Percentiles rank a stretch among this genome's conserved stretches.
Evolutionary conservation across 208 protist species (phyloP).

Genomic region (Trypanosoma mega): DNA sequence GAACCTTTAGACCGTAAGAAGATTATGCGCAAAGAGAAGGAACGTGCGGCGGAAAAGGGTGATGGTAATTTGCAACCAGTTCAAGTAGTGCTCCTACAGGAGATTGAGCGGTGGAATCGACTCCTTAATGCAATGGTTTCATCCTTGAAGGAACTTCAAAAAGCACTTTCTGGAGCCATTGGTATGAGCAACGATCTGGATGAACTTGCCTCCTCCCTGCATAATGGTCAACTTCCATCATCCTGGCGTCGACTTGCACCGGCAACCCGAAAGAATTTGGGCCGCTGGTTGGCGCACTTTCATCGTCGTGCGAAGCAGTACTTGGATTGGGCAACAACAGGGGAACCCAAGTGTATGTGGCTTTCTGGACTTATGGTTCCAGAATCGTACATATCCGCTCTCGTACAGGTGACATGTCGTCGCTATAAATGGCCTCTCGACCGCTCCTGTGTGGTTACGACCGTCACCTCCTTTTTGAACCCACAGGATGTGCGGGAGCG

Average conservation of each 20-base stretch:
- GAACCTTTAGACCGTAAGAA: slow-evolving; percentile 89
- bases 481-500: slow-evolving; percentile 71
- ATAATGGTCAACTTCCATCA: slow-evolving; percentile 94
- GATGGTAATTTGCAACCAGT: slow-evolving; percentile 85
- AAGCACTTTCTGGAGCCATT: slow-evolving; percentile 96
- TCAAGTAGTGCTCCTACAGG: slow-evolving; percentile 98
- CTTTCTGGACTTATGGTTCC: slow-evolving; percentile 98
- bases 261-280: slow-evolving; percentile 95
- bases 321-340: slow-evolving; percentile 91
- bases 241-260: slow-evolving; percentile 94
- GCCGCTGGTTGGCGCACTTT: slow-evolving; percentile 97
- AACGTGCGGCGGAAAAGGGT: slow-evolving; percentile 51
- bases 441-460: slow-evolving; percentile 95
- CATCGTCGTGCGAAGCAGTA: slow-evolving; percentile 94
- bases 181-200: slow-evolving; percentile 98
- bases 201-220: slow-evolving; percentile 89
- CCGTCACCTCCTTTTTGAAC: slow-evolving; percentile 84
- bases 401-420: slow-evolving; percentile 98
- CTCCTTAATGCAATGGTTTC: slow-evolving; percentile 90
- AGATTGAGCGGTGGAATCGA: slow-evolving; percentile 98
- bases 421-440: slow-evolving; percentile 98
- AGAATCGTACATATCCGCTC: slow-evolving; percentile 97
- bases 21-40: slow-evolving; percentile 75
- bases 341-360: slow-evolving; percentile 98
- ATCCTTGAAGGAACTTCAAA: slow-evolving; percentile 95